phyloP scores from a whole-genome alignment of 2,329 filamentous ascomycete species.

The Aspergillus ibericus region DNA sequence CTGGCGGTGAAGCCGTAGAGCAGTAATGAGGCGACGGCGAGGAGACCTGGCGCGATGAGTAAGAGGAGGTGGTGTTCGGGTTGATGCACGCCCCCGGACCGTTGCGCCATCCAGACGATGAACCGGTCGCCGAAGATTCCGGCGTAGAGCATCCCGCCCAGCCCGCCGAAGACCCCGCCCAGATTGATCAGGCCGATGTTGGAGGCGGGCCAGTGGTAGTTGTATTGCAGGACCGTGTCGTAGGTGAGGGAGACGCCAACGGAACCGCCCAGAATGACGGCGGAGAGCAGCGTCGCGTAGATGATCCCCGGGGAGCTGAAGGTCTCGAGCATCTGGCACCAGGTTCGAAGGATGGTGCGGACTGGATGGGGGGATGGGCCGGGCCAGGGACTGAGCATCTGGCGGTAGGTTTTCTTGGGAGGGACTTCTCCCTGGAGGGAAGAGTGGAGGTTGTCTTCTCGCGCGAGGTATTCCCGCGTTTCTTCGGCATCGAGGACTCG shows the following conservation, averaged over 20 bases:
- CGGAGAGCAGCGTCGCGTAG: conserved; percentile 39
- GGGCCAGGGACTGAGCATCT: conserved; percentile 36
- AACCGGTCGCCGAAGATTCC: conserved; percentile 26
- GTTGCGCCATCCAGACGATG: conserved; percentile 31
- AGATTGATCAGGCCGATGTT: conserved; percentile 29
- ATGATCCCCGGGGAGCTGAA: conserved; percentile 40
- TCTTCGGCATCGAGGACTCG: conserved; percentile 34
- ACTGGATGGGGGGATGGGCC: conserved; percentile 16
- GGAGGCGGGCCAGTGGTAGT: conserved; percentile 34
- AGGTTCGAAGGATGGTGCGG: conserved; percentile 15
- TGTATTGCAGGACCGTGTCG: conserved; percentile 34
- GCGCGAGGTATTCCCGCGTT: conserved; percentile 17
- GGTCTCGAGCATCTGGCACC: conserved; percentile 24
- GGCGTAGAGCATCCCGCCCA: conserved; percentile 30
- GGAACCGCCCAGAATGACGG: conserved; percentile 38
- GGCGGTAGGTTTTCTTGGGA: conserved; percentile 13
- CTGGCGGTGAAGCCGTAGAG: conserved; percentile 35
- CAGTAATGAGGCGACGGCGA: conserved; percentile 30
- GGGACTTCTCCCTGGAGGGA: not conserved
- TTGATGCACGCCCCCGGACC: conserved; percentile 32
- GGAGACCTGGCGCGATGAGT: conserved; percentile 33
- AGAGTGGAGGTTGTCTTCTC: not conserved
- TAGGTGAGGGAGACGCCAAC: conserved; percentile 44
- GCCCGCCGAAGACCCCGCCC: conserved; percentile 27
- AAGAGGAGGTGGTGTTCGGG: conserved; percentile 39